Evolutionary conservation across 257 asterid species (phyloP).

Genomic region (Solanum tacnaense): DNA sequence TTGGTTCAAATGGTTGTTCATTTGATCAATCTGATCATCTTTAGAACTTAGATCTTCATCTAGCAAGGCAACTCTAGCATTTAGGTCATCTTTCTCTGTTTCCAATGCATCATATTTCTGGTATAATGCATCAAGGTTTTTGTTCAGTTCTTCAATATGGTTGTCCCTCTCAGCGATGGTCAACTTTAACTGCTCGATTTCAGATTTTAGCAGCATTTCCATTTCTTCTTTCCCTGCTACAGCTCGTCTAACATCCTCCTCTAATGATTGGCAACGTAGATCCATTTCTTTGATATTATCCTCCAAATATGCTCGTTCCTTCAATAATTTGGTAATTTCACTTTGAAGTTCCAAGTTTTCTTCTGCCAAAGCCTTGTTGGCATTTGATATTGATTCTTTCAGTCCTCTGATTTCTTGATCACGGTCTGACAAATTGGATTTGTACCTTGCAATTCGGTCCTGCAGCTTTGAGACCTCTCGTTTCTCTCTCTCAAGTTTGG

Average conservation of each 20-base stretch:
- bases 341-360: slow-evolving; percentile 58
- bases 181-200: slow-evolving; percentile 38
- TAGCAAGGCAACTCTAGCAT: slow-evolving; percentile 15
- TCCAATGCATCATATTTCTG: slow-evolving; percentile 16
- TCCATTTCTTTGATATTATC: slow-evolving; percentile 59
- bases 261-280: slow-evolving; percentile 55
- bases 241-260: slow-evolving; percentile 58
- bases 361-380: slow-evolving; percentile 72
- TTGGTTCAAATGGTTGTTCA: slow-evolving; percentile 45
- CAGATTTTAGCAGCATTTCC: slow-evolving; percentile 31
- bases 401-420: slow-evolving; percentile 75
- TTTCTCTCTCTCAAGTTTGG: slow-evolving; percentile 51
- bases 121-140: slow-evolving; percentile 15
- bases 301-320: slow-evolving; percentile 57
- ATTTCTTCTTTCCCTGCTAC: slow-evolving; percentile 42
- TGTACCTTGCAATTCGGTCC: slow-evolving; percentile 64
- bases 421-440: slow-evolving; percentile 58
- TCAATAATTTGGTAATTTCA: slow-evolving; percentile 38
- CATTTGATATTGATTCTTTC: slow-evolving; percentile 61
- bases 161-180: slow-evolving; percentile 32
- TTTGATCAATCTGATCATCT: slow-evolving; percentile 31
- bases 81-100: slow-evolving; percentile 28
- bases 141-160: slow-evolving; percentile 27
- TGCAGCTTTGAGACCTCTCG: slow-evolving; percentile 56
- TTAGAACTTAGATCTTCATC: slow-evolving; percentile 28